Evolutionary conservation across 208 protist genomes (phyloP).

Genomic region (Leishmania tarentolae): DNA sequence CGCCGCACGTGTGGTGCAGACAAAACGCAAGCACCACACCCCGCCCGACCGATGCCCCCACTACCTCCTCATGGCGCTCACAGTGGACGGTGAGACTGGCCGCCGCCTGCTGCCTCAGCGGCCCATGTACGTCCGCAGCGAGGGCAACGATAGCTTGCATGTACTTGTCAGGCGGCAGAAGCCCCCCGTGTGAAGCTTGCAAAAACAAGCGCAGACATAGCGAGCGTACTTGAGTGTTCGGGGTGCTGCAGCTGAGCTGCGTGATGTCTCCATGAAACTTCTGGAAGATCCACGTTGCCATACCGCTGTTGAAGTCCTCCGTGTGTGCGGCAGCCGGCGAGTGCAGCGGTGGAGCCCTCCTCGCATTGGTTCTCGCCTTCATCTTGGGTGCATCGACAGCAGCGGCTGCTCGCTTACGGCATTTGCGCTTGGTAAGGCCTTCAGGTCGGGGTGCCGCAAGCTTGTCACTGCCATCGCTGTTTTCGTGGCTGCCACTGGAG

Average conservation of each 20-base stretch:
- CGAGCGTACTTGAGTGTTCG: slow-evolving; percentile 41
- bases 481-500: slow-evolving; percentile 4
- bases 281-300: slow-evolving; percentile 87
- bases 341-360: neutral
- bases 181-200: slow-evolving; percentile 54
- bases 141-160: slow-evolving; percentile 57
- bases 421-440: neutral
- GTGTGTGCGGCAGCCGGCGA: neutral
- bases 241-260: slow-evolving; percentile 39
- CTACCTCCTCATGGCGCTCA: slow-evolving; percentile 65
- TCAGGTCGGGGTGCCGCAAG: neutral
- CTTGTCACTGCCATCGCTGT: slow-evolving; percentile 4
- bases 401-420: neutral
- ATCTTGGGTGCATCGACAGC: neutral
- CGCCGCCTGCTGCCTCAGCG: slow-evolving; percentile 51
- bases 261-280: slow-evolving; percentile 60
- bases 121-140: slow-evolving; percentile 46
- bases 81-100: slow-evolving; percentile 38
- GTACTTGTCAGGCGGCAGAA: slow-evolving; percentile 77
- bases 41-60: slow-evolving; percentile 41
- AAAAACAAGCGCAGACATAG: slow-evolving; percentile 69
- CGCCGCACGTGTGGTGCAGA: slow-evolving; percentile 57
- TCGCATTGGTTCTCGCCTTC: slow-evolving; percentile 2
- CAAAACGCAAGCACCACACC: slow-evolving; percentile 60
- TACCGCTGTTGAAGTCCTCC: slow-evolving; percentile 75